A percentile compares a stretch with the other conserved stretches of the same genome.
phyloP scores from a whole-genome alignment of 495 filamentous ascomycete genomes.

The Penicillium desertorum region DNA sequence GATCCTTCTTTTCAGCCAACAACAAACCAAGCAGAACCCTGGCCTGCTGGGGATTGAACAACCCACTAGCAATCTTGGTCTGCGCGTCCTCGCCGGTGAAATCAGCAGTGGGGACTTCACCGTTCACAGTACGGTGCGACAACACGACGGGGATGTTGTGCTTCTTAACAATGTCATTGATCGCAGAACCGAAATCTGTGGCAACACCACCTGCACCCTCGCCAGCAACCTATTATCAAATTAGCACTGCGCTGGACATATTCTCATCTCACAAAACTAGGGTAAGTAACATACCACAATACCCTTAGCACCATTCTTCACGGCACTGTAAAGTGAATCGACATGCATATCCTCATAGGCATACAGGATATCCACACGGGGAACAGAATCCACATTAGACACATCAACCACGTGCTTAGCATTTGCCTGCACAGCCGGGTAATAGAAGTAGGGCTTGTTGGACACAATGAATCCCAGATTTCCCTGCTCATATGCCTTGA shows the following conservation, averaged over 20 bases:
- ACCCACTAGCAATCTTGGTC: constrained; percentile 32
- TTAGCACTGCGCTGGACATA: neutral
- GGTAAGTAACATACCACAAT: constrained; percentile 35
- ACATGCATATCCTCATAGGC: constrained; percentile 40
- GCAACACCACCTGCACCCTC: constrained; percentile 30
- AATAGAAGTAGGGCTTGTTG: constrained; percentile 48
- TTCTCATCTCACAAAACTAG: neutral
- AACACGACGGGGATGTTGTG: constrained; percentile 26
- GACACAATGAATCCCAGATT: constrained; percentile 48
- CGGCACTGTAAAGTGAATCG: constrained; percentile 34
- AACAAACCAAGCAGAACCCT: constrained; percentile 32
- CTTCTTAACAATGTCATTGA: constrained; percentile 19
- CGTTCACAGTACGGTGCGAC: constrained; percentile 32
- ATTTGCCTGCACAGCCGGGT: constrained; percentile 34
- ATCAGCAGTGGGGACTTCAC: constrained; percentile 36
- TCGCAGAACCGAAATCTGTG: constrained; percentile 21
- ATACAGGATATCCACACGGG: constrained; percentile 46
- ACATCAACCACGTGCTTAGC: constrained; percentile 42
- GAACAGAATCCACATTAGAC: constrained; percentile 30
- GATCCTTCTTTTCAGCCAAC: constrained; percentile 26
- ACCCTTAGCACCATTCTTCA: constrained; percentile 42
- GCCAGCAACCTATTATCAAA: constrained; percentile 25
- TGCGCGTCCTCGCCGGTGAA: constrained; percentile 22
- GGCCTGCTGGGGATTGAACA: constrained; percentile 33
- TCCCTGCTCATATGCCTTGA: constrained; percentile 47